Conservation (phyloP, 257 asterid genomes). For the Gentiana straminea region DNA sequence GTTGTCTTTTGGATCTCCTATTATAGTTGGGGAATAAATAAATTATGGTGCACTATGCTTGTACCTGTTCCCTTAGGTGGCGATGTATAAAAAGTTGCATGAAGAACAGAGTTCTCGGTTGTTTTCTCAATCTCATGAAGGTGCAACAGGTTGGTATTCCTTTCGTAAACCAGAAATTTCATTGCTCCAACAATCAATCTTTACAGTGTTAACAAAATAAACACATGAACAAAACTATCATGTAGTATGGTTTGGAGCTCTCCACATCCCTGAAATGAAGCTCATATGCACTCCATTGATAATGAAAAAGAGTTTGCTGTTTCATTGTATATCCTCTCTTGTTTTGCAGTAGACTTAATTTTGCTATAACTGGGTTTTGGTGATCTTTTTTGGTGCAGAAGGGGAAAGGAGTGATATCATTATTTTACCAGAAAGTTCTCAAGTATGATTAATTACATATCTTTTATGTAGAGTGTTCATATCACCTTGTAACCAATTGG, state of each 20-base stretch:
- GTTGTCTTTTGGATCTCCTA: not conserved
- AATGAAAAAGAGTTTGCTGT: no score
- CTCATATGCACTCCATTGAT: no score
- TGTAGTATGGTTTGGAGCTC: no score
- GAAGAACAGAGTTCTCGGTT: constrained; percentile 55
- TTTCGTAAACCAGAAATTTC: no score
- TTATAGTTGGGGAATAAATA: not conserved
- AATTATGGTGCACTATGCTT: not conserved
- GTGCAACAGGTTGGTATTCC: constrained; percentile 35
- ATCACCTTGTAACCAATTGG: not conserved
- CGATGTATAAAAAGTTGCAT: constrained; percentile 76
- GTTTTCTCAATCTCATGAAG: constrained; percentile 28
- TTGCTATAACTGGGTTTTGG: not conserved
- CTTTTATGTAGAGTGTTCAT: not conserved
- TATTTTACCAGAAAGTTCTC: constrained; percentile 30
- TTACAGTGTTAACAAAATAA: no score
- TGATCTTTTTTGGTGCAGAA: constrained; percentile 26
- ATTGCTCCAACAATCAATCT: no score
- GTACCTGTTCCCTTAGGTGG: constrained; percentile 40
- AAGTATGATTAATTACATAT: constrained; percentile 30
- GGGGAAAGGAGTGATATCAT: constrained; percentile 35
- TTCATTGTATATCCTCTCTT: no score
- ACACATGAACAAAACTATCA: no score
- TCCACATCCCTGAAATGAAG: no score
- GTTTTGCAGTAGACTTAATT: not conserved